Evolutionary conservation across 23 red algal genomes (phyloP).

Genomic region (Gracilaria domingensis): DNA sequence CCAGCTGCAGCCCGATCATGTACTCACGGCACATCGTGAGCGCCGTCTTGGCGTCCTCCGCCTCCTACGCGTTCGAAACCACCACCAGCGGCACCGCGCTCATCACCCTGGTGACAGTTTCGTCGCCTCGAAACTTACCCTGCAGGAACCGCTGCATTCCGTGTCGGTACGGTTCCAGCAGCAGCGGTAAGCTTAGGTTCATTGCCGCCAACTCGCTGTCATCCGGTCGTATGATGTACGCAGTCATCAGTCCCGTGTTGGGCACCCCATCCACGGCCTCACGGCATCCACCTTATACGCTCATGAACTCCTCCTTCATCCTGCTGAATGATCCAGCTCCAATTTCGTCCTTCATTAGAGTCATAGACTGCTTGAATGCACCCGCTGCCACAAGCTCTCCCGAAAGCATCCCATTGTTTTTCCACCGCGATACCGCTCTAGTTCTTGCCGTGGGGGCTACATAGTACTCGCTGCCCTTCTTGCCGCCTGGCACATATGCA

Average conservation of each 20-base stretch:
- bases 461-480: constrained; percentile 70
- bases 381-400: too few species aligned
- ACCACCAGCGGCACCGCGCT: constrained; percentile 83
- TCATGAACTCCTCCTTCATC: constrained; percentile 77
- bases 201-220: too few species aligned
- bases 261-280: constrained; percentile 53
- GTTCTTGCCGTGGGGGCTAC: constrained; percentile 82
- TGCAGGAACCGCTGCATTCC: constrained; percentile 67
- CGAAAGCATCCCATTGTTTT: too few species aligned
- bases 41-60: constrained; percentile 70
- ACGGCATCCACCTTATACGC: constrained; percentile 65
- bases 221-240: constrained; percentile 49
- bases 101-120: constrained; percentile 49
- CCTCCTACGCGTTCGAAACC: constrained; percentile 54
- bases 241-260: constrained; percentile 42
- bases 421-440: too few species aligned
- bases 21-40: too few species aligned
- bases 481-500: neutral
- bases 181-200: too few species aligned
- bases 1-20: too few species aligned
- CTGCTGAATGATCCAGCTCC: too few species aligned
- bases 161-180: too few species aligned
- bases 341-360: too few species aligned
- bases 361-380: too few species aligned
- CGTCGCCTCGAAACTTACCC: constrained; percentile 89